Evolutionary conservation across 495 filamentous ascomycete genomes (phyloP), one percentile per base, ranked within the genome.

Genomic region (Halenospora varia): DNA sequence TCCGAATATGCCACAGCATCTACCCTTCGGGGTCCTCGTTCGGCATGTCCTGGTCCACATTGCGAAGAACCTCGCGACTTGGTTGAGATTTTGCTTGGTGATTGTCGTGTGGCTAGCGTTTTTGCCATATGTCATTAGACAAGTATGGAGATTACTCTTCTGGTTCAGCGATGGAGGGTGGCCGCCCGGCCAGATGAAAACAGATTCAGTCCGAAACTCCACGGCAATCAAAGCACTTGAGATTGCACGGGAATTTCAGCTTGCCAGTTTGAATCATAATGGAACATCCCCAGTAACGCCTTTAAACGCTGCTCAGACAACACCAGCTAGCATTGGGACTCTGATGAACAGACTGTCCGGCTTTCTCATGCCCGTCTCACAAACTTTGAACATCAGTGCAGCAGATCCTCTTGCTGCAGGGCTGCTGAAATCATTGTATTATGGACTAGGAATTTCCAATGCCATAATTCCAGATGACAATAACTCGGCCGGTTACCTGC

Each of bases 151-250:
- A 47, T 84, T 87, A 55, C 73, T 96, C 51, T 97, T 99, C 73
- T 97, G 93, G 92, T 73, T 97, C 55, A 93, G 88, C 35, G 95
- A 99, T 74, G 94, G 92, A 42, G 89, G 89, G 29, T 90, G 93
- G 81, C 65, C 65, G 25, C 26, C 53, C 9, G 56, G 59, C 10
- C 55, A 59, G 25, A 10, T 42, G 11, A 24, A 15, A 9, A 42
- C 51, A 1, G 46, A 61, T 40, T 2, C 35, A 15, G 20, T 26
- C 0, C 47, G 40, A 26, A 63, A 61, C 51, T 39, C 55, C 0
- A 56, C 64, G 2, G 25, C 53, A n/a, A 44, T 48, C 10, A 41
- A 56, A 39, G 46, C 50, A 24, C 24, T 64, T 6, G 61, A 62
- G 45, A 22, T 63, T 18, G 52, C 55, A n/a, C 58, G 51, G 11